These are phyloP conservation scores for Blastocystis hominis DNA, from an alignment of 352 stramenopile genomes.

Conservation along the genomic window DNA sequence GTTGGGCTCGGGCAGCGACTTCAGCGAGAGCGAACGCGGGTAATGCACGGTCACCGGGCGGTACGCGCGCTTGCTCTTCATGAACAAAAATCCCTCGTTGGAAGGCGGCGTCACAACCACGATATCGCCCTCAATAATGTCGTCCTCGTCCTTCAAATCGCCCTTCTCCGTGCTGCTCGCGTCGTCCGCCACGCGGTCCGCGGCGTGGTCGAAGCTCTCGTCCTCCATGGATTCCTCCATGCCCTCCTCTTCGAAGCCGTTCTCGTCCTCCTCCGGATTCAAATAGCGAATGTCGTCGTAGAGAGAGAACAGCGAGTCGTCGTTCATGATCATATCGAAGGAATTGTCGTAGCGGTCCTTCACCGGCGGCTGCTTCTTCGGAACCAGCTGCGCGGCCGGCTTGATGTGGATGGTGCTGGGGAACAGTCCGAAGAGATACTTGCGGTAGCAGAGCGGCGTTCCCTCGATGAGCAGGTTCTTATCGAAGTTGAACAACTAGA, in stretches of 20 bases:
- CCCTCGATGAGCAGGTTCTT: conserved; percentile 54
- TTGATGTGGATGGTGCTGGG: conserved; percentile 44
- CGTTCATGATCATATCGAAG: neutral
- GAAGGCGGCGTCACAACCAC: neutral
- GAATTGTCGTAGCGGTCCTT: neutral
- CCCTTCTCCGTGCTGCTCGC: neutral
- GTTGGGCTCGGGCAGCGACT: neutral
- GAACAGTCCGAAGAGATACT: conserved; percentile 55
- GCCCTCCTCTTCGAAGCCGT: neutral
- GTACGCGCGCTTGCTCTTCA: neutral
- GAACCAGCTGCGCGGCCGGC: neutral
- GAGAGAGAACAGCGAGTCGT: conserved; percentile 28
- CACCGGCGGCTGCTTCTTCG: neutral
- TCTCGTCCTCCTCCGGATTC: conserved; percentile 19
- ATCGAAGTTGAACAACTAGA: conserved; percentile 43
- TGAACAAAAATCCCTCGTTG: neutral
- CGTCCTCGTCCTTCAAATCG: conserved; percentile 23
- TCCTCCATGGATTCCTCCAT: conserved; percentile 19
- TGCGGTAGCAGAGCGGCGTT: conserved; percentile 42
- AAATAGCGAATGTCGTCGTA: neutral
- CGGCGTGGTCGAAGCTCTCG: neutral
- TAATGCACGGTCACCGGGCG: neutral
- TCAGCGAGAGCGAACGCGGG: neutral
- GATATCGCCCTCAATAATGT: conserved; percentile 44
- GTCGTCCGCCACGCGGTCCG: neutral